Conservation (phyloP, 805 yeast species). For the Metschnikowia similis region DNA sequence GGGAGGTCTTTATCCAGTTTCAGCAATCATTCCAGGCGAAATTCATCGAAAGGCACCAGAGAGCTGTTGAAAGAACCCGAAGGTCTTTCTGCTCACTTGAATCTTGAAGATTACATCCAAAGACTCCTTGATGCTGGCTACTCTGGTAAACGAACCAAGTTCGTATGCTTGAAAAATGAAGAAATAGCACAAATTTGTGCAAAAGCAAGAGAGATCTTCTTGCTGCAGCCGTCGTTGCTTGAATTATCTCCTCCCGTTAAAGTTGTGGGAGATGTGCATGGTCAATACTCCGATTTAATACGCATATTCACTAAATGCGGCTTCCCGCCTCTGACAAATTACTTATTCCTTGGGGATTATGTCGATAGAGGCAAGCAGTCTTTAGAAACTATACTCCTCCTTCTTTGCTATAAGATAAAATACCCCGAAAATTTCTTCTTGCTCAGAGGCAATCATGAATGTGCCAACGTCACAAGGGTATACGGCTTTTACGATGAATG, state of each 20-base stretch:
- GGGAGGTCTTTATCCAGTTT: conserved; percentile 17
- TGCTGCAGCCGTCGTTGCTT: conserved; percentile 84
- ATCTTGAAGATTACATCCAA: conserved; percentile 88
- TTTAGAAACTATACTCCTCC: conserved; percentile 80
- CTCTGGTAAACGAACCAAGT: conserved; percentile 87
- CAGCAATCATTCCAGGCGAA: conserved; percentile 13
- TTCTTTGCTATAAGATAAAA: conserved; percentile 90
- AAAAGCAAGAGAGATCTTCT: conserved; percentile 81
- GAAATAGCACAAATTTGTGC: conserved; percentile 81
- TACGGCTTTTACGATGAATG: conserved; percentile 98
- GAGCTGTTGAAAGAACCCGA: conserved; percentile 6
- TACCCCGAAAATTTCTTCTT: conserved; percentile 95
- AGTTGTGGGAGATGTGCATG: conserved; percentile 93
- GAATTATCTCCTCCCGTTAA: conserved; percentile 86
- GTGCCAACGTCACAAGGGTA: conserved; percentile 93
- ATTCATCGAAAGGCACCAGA: conserved; percentile 9
- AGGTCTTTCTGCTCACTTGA: conserved; percentile 19
- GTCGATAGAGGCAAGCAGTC: conserved; percentile 98
- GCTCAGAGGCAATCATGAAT: conserved; percentile 93
- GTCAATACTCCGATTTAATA: conserved; percentile 88
- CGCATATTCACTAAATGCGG: conserved; percentile 94
- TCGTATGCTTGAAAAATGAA: conserved; percentile 80
- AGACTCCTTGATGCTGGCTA: conserved; percentile 93
- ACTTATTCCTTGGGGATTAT: conserved; percentile 90
- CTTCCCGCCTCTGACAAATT: conserved; percentile 91